Evolutionary conservation across 345 rosid genomes (phyloP), one percentile per base, ranked within the genome.

Genomic region (Ailanthus altissimus): DNA sequence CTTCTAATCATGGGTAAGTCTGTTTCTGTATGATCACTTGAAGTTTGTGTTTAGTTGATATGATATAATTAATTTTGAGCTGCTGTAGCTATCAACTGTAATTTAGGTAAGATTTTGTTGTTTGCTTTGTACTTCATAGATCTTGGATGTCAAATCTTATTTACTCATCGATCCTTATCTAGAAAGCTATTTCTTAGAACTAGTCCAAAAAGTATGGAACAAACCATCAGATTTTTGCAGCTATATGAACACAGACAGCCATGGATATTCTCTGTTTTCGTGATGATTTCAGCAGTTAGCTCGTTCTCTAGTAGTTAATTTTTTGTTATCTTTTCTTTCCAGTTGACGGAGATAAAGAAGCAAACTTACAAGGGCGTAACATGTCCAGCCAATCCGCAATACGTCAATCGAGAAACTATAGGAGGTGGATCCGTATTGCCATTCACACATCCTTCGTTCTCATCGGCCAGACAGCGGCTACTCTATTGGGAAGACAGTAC

Each of bases 401-500:
- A 21, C 20, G 10, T 20, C 70, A 25, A 60, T 75, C 75, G 11
- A 62, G 21, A 70, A 79, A 51, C 47, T 78, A 42, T 26, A 56
- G 14, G 74, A 67, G 82, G 81, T 81, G 84, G 86, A 23, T 83
- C 28, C 51, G 69, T 7, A 54, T 85, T 36, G 69, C 76, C 23
- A 8, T 84, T 38, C 71, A 79, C 47, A n/a, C 79, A n/a, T 14
- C 73, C 45, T 64, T 75, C 7, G 70, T 86, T 3, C 82, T 88
- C 47, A 36, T 78, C 0, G 81, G 89, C 59, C 88, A 83, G 74
- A 43, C 86, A 20, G 79, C 67, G 12, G 84, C 88, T 7, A 76
- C 78, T 15, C 70, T 87, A 61, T 49, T 89, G 47, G 85, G 80
- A 20, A 80, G 90, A 50, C 84, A 79, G 0, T 89, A 87, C 83